A percentile compares a stretch with the other conserved stretches of the same genome.
Conservation (phyloP, 352 stramenopile genomes). For the Globisporangium apiculatum region DNA sequence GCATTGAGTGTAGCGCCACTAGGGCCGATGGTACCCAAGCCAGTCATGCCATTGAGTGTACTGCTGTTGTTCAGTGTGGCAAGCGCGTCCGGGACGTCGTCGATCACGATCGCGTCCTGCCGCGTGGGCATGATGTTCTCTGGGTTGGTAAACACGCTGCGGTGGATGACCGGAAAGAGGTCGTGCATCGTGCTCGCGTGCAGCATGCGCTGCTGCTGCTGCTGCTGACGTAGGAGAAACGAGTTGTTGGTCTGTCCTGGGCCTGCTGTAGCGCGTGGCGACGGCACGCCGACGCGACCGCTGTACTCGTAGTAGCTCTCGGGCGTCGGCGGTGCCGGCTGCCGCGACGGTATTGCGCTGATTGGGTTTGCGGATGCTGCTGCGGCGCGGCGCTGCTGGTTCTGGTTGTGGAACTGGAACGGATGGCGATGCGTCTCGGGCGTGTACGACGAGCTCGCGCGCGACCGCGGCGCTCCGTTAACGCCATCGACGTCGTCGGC, state of each 20-base stretch:
- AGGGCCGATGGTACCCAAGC: too few species aligned
- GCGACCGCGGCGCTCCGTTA: background rate
- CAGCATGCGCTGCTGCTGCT: background rate
- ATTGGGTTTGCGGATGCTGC: conserved; percentile 13
- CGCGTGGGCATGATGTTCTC: conserved; percentile 69
- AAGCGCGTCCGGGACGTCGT: conserved; percentile 37
- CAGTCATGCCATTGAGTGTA: too few species aligned
- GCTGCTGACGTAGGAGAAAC: conserved; percentile 7
- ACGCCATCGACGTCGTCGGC: conserved; percentile 1
- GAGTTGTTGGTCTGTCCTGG: conserved; percentile 2
- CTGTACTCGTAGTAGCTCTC: conserved; percentile 4
- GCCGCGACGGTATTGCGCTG: conserved; percentile 11
- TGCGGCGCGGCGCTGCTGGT: conserved; percentile 14
- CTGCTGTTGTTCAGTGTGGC: background rate
- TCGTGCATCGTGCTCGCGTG: conserved; percentile 41
- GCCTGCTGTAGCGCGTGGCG: background rate
- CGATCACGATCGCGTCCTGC: conserved; percentile 73
- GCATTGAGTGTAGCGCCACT: background rate
- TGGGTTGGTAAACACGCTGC: conserved; percentile 59
- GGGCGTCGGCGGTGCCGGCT: conserved; percentile 1
- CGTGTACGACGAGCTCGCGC: background rate
- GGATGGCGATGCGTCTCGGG: conserved; percentile 4
- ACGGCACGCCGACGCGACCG: background rate
- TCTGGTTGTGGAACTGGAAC: conserved; percentile 12
- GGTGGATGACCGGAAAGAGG: conserved; percentile 56